Base-by-base conservation (phyloP, 2,329 filamentous ascomycete species). In the Tolypocladium ophioglossoides region DNA sequence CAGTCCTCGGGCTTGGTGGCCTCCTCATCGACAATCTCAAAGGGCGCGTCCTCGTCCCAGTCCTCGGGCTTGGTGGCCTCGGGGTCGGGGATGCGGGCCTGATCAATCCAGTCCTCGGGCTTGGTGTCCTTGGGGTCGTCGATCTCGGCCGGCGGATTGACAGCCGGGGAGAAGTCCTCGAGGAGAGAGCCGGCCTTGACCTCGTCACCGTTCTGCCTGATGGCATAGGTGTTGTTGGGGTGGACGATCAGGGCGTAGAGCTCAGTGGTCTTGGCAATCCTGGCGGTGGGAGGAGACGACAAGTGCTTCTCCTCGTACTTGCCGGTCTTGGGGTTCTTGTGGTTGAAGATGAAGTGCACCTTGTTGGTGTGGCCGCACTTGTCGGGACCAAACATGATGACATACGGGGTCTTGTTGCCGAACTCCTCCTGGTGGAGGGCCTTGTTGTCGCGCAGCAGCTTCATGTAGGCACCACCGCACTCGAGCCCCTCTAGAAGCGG, bases 231-330 rank as follows among this genome's bases (percentile, higher is more conserved):
- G 81, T 97, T 95, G 79, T 99, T 91, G 66, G 91, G 91, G 74
- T 92, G 88, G 70, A 99, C 89, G 65, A 96, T 90, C 65, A 99
- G 82, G 57, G 94, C 97, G 82, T 99, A 99, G 59, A 99, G 86
- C 72, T 92, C 87, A 59, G 89, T 88, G 59, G 89, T 86, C 85
- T 96, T 97, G 78, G 85, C 80, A 67, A 95, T 94, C 71, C 86
- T 87, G 69, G 91, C 91, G 56, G 86, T 80, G 58, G 94, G 91
- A 61, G 92, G 86, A 65, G 81, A 82, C 70, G 82, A 84, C 60
- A 99, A 82, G 77, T 99, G 94, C 86, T 99, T 99, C 88, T 99
- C 94, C 83, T 99, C 92, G 68, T 99, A 99, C 75, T 96, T 90
- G 78, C 92, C 92, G 49, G 91, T 96, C 88, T 96, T 96, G 70